A percentile compares a stretch with the other conserved stretches of the same genome.
phyloP scores from a whole-genome alignment of 192 early-diverging fungal genomes.

The Backusella luteola region DNA sequence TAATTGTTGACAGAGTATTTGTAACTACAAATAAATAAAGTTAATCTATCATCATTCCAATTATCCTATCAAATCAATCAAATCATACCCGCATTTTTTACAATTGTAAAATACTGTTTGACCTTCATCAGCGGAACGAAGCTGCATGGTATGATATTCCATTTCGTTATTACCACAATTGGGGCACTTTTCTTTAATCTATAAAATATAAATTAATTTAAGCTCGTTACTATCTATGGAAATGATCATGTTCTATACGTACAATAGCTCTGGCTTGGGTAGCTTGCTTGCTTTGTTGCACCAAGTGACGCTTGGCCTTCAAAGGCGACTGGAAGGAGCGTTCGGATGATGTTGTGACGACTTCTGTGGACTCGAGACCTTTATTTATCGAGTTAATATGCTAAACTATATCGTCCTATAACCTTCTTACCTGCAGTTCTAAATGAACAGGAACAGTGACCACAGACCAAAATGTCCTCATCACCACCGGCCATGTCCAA shows the following conservation, averaged over 20 bases:
- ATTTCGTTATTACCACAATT: conserved; percentile 92
- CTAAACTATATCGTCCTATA: neutral
- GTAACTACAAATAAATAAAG: neutral
- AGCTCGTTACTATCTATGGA: no score
- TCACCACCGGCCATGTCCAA: conserved; percentile 82
- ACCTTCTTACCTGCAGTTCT: conserved; percentile 49
- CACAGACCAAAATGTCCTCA: conserved; percentile 79
- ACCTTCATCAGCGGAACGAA: conserved; percentile 98
- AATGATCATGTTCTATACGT: neutral
- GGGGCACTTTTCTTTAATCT: conserved; percentile 96
- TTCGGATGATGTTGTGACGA: conserved; percentile 74
- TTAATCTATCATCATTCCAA: neutral
- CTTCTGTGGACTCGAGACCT: conserved; percentile 80
- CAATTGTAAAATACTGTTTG: conserved; percentile 99
- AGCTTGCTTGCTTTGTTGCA: conserved; percentile 44
- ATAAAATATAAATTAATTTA: no score
- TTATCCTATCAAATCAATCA: neutral
- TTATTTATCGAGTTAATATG: neutral
- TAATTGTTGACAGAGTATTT: conserved; percentile 26
- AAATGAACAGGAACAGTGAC: conserved; percentile 72
- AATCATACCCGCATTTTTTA: conserved; percentile 86
- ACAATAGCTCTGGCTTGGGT: conserved; percentile 47
- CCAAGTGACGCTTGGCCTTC: conserved; percentile 68
- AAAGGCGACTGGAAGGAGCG: conserved; percentile 79
- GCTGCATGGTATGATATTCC: conserved; percentile 94